Base-by-base conservation (phyloP, 768 basidiomycete genomes). In the Leucogyrophana mollusca region DNA sequence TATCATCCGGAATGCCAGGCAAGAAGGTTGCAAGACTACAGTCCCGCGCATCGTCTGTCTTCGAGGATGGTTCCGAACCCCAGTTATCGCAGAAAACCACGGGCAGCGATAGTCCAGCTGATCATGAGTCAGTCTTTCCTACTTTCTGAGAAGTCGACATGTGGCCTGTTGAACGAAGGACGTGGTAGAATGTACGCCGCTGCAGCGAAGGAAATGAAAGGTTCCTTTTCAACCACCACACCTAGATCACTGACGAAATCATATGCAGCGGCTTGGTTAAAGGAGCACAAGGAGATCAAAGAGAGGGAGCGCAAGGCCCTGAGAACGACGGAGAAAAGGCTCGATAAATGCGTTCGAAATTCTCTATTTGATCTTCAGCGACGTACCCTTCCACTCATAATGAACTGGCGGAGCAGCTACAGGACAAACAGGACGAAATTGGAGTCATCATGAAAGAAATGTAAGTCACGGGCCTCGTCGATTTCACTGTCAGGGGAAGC, bases 141-240 rank as follows among this genome's bases (percentile, higher is more conserved):
- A 4, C n/a, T 23, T n/a, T n/a, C n/a, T n/a, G n/a, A n/a, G n/a
- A n/a, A n/a, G n/a, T n/a, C n/a, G n/a, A n/a, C 11, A 18, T 9
- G 2, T 7, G 34, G 6, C n/a, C 11, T 8, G 6, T 14, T 40
- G 13, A 34, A 20, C 7, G 24, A 14, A 23, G 4, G 27, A 25
- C 18, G 14, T 23, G 13, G 8, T 33, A 65, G 65, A 34, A 21
- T 47, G n/a, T 67, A 62, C 10, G 60, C 65, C 4, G 62, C 40
- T 24, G 56, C 65, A 6, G 63, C 63, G 9, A 56, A 60, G 14
- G 64, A 65, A 27, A 65, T 65, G 52, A 65, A 65, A 45, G 52
- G 64, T 67, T 4, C 45, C 17, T n/a, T 37, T 13, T 21, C 3
- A 23, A 14, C 22, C 22, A 14, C 25, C 0, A 18, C 11, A 1